Percentiles rank a stretch among this genome's conserved stretches.
phyloP scores from a whole-genome alignment of 139 green algal genomes.

The Coelastrella sp. region DNA sequence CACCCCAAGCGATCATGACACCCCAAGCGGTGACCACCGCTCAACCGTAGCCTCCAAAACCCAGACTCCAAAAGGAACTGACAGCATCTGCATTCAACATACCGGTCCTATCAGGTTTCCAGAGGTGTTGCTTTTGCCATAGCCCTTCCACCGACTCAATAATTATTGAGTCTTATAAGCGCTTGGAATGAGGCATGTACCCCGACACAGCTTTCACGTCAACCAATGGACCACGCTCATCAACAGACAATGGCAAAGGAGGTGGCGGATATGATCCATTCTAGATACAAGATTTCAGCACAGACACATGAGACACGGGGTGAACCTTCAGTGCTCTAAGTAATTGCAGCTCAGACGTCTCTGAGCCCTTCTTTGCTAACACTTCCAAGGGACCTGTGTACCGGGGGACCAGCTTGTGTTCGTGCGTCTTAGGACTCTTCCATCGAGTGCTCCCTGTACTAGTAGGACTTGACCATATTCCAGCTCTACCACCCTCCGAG shows the following conservation, averaged over 20 bases:
- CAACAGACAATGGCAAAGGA: neutral
- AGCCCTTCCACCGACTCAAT: slow-evolving; percentile 6
- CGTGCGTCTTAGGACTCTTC: neutral
- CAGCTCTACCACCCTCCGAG: too few species aligned
- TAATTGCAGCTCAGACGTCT: neutral
- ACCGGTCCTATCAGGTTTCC: neutral
- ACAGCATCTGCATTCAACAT: neutral
- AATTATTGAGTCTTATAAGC: too few species aligned
- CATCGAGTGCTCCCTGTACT: too few species aligned
- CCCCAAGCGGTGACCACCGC: neutral
- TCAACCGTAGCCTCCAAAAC: neutral
- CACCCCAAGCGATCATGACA: too few species aligned
- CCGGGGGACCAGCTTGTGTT: slow-evolving; percentile 53
- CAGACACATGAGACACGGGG: neutral
- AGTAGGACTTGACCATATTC: too few species aligned
- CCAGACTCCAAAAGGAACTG: neutral
- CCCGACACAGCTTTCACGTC: neutral
- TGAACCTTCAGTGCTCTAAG: neutral
- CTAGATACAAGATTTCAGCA: neutral
- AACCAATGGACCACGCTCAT: neutral
- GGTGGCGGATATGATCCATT: neutral
- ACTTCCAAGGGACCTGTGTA: slow-evolving; percentile 34
- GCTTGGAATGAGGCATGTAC: neutral
- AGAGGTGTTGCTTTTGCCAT: slow-evolving; percentile 8
- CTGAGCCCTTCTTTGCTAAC: neutral